Base-by-base conservation (phyloP, 176 grass and related monocot species). In the Oryza longistaminata region DNA sequence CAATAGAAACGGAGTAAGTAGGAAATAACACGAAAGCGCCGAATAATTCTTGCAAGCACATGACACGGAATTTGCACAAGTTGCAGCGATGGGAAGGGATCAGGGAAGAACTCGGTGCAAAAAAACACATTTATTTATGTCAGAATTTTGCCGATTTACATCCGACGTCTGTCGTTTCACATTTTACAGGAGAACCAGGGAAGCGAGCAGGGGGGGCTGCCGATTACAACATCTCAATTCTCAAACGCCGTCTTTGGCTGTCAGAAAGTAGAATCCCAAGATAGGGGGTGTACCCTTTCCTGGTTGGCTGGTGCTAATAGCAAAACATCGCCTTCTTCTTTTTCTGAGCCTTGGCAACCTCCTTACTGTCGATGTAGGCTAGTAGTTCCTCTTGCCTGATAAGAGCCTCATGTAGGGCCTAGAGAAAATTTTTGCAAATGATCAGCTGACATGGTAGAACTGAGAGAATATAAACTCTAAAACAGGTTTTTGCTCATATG, bases 311-410 rank as follows among this genome's bases (percentile, higher is more conserved):
- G 24, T 87, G 74, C 66, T 94, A 94, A 33, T 92, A 94, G 85
- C 92, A 94, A 92, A 87, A 90, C 82, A 87, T 88, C 3, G 60
- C 27, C 82, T 60, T 85, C 81, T 82, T 85, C 82, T 82, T 89
- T 88, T 58, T 92, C 88, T 90, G 88, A 71, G 91, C 77, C 84
- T 94, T 96, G 42, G 91, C 93, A 53, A 92, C 72, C 80, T 93
- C 92, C 83, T 94, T 92, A 26, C 96, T 78, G 62, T 99, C 96
- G 3, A 99, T 79, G 43, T 89, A 96, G 3, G 96, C 93, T 34
- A 99, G 84, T n/a, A 99, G 82, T 71, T 99, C 96, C 74, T 99
- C 96, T 81, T 99, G 96, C 85, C 78, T 94, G 85, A 99, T 99
- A 24, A 99, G 88, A 79, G 93, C 90, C 82, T 96, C 93, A n/a